Evolutionary conservation across 2,329 filamentous ascomycete species (phyloP).

Genomic region (Fusarium buharicum): DNA sequence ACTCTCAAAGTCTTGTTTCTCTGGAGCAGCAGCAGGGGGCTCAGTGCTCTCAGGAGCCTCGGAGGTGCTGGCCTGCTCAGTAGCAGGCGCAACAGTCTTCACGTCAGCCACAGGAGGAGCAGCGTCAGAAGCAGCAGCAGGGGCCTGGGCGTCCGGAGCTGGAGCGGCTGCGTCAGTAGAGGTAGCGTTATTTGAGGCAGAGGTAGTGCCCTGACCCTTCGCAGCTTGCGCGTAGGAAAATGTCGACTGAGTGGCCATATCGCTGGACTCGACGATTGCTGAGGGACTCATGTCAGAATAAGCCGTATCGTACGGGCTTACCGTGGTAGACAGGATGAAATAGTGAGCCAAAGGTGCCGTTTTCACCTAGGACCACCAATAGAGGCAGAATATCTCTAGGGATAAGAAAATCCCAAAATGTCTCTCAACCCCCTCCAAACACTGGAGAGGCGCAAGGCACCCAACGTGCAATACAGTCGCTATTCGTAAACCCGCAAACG

Average conservation of each 20-base stretch:
- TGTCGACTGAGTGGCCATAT: constrained; percentile 66
- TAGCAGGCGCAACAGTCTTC: constrained; percentile 37
- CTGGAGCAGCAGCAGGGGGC: constrained; percentile 33
- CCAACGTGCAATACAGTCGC: constrained; percentile 36
- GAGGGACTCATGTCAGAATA: constrained; percentile 46
- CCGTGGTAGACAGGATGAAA: constrained; percentile 27
- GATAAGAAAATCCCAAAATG: constrained; percentile 33
- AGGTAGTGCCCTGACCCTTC: constrained; percentile 72
- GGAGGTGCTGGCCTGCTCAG: constrained; percentile 43
- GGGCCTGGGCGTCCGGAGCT: constrained; percentile 45
- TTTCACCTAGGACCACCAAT: constrained; percentile 37
- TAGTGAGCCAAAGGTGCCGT: constrained; percentile 31
- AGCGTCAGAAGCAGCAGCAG: constrained; percentile 41
- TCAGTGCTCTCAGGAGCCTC: constrained; percentile 43
- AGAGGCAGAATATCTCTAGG: constrained; percentile 33
- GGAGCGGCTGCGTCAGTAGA: constrained; percentile 40
- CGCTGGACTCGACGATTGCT: constrained; percentile 44
- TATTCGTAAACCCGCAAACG: constrained; percentile 36
- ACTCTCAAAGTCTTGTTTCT: constrained; percentile 51
- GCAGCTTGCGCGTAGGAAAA: constrained; percentile 98
- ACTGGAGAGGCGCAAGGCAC: constrained; percentile 42
- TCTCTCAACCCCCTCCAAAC: constrained; percentile 44
- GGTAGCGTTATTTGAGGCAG: constrained; percentile 46
- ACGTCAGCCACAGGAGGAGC: constrained; percentile 43
- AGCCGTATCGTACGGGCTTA: constrained; percentile 34